Evolutionary conservation across 441 rosid species (phyloP).

Genomic region (Adansonia madagascariensis): DNA sequence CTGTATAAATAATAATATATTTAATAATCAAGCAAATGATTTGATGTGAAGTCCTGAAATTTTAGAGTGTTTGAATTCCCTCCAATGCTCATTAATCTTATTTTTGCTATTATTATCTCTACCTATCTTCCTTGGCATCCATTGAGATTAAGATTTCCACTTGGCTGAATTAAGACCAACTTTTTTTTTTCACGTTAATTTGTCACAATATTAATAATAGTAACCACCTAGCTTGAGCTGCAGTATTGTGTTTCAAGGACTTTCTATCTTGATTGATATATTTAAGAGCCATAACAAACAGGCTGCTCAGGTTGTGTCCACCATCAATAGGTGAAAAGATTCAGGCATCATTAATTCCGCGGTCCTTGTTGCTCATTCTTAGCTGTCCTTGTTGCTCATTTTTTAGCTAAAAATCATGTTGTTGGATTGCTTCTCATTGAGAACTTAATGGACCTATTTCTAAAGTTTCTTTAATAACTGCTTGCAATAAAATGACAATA

Average conservation of each 20-base stretch:
- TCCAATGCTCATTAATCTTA: too few species aligned
- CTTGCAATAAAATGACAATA: neutral
- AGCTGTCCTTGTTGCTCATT: too few species aligned
- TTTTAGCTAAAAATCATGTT: too few species aligned
- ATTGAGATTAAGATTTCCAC: too few species aligned
- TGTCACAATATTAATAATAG: neutral
- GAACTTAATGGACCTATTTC: neutral
- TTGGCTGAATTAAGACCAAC: too few species aligned
- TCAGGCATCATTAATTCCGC: neutral
- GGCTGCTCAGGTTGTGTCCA: neutral
- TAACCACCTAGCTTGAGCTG: neutral
- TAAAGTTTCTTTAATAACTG: neutral
- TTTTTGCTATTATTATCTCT: too few species aligned
- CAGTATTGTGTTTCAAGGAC: neutral
- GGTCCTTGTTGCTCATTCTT: neutral
- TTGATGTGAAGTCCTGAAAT: neutral
- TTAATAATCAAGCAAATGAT: neutral
- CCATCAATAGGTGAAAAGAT: neutral
- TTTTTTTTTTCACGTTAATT: too few species aligned
- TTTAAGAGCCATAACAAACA: conserved; percentile 9
- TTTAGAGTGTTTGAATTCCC: too few species aligned
- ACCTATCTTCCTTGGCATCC: too few species aligned
- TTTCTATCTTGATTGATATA: neutral
- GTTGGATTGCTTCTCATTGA: too few species aligned
- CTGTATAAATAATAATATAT: neutral